These are phyloP conservation scores for Xylaria bambusicola DNA, from an alignment of 495 filamentous ascomycete genomes.

Conservation along the genomic window DNA sequence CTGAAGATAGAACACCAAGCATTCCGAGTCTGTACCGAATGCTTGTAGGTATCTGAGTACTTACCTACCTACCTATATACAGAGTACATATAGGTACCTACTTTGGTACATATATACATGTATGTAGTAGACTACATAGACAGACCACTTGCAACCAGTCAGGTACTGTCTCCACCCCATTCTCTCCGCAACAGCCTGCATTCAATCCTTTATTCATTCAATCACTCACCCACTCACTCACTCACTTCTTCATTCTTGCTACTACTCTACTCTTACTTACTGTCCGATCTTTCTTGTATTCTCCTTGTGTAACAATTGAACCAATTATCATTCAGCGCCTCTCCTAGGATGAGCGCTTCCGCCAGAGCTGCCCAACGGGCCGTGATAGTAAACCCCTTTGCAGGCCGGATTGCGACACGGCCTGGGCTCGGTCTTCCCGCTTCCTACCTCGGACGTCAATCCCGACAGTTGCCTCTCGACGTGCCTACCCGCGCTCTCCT, in stretches of 20 bases:
- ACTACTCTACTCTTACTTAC: not conserved
- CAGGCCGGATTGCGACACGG: slow-evolving; percentile 35
- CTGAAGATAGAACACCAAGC: not conserved
- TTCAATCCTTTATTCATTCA: slow-evolving; percentile 6
- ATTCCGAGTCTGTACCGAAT: too few relatives aligned
- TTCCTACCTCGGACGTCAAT: slow-evolving; percentile 31
- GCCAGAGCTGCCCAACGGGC: slow-evolving; percentile 61
- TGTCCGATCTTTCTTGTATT: not conserved
- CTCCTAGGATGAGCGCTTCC: slow-evolving; percentile 58
- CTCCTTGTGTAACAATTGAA: not conserved
- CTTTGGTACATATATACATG: too few relatives aligned
- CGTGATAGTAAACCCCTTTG: slow-evolving; percentile 56
- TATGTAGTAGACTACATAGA: too few relatives aligned
- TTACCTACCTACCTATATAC: too few relatives aligned
- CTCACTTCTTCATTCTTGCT: not conserved
- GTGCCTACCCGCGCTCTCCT: slow-evolving; percentile 65
- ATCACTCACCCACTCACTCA: slow-evolving; percentile 7
- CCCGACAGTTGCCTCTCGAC: slow-evolving; percentile 54
- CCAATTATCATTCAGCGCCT: not conserved
- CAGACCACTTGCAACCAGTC: too few relatives aligned
- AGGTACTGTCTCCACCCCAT: slow-evolving; percentile 2
- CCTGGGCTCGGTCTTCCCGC: slow-evolving; percentile 28
- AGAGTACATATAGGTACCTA: too few relatives aligned
- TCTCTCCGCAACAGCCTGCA: not conserved
- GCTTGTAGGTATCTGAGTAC: too few relatives aligned